phyloP scores from a whole-genome alignment of 768 basidiomycete genomes.

The Fibroporia radiculosa region DNA sequence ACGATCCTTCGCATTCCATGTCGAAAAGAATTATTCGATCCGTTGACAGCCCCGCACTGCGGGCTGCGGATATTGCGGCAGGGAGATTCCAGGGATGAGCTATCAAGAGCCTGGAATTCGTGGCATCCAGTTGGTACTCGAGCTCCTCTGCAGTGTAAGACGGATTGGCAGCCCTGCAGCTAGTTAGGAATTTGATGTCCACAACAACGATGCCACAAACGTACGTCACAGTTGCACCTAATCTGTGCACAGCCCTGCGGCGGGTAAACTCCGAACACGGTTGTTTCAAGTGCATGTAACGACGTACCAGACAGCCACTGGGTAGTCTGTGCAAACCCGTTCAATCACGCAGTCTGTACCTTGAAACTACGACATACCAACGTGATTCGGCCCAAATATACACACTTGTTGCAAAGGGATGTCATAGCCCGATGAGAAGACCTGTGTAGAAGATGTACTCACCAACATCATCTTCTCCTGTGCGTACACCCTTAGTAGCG shows the following conservation, averaged over 20 bases:
- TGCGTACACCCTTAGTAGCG: neutral
- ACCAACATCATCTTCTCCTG: slow-evolving; percentile 35
- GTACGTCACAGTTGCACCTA: slow-evolving; percentile 51
- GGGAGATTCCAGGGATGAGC: slow-evolving; percentile 15
- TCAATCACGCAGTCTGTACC: neutral
- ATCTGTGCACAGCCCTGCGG: slow-evolving; percentile 38
- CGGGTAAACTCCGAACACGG: neutral
- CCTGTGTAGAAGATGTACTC: too few relatives aligned
- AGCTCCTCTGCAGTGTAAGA: slow-evolving; percentile 21
- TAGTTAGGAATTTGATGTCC: neutral
- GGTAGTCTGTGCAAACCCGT: slow-evolving; percentile 8
- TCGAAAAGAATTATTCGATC: slow-evolving; percentile 17
- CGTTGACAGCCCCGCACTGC: slow-evolving; percentile 9
- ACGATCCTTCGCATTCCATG: neutral
- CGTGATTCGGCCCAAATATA: slow-evolving; percentile 19
- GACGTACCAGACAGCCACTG: slow-evolving; percentile 8
- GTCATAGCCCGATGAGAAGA: neutral
- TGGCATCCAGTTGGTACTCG: slow-evolving; percentile 18
- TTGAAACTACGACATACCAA: slow-evolving; percentile 14
- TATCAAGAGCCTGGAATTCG: slow-evolving; percentile 17
- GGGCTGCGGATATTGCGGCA: slow-evolving; percentile 14
- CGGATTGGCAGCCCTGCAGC: slow-evolving; percentile 21
- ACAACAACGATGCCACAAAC: slow-evolving; percentile 14
- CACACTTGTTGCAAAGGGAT: slow-evolving; percentile 11
- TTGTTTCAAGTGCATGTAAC: neutral